These are phyloP conservation scores for Saussurea involucrata DNA, from an alignment of 129 eudicot genomes.

Conservation along the genomic window DNA sequence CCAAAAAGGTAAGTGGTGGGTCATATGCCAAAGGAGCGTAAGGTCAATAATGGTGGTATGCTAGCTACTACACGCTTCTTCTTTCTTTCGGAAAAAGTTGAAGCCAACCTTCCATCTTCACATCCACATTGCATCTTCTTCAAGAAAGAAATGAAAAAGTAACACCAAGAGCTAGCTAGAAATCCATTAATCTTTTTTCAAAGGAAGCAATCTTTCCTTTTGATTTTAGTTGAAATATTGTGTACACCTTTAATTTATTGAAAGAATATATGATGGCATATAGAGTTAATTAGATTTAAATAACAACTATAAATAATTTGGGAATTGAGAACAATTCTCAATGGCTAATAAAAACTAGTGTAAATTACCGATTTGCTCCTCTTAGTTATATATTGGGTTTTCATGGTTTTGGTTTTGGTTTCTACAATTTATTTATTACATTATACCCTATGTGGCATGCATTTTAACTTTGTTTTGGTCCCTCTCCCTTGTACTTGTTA, in stretches of 20 bases:
- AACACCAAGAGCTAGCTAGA: not conserved
- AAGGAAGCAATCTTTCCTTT: slow-evolving; percentile 5
- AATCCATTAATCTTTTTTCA: slow-evolving; percentile 3
- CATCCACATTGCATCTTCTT: slow-evolving; percentile 21
- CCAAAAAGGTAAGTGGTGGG: slow-evolving; percentile 25
- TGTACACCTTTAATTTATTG: too few species aligned
- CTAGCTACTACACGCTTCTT: slow-evolving; percentile 37
- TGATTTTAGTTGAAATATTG: slow-evolving; percentile 21
- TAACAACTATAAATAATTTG: not conserved
- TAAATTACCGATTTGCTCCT: not conserved
- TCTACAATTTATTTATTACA: not conserved
- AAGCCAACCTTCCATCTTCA: slow-evolving; percentile 16
- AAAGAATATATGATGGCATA: not conserved
- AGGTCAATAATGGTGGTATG: slow-evolving; percentile 22
- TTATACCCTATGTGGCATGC: not conserved
- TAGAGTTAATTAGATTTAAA: slow-evolving; percentile 5
- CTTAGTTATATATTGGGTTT: not conserved
- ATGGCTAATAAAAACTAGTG: not conserved
- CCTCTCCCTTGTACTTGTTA: too few species aligned
- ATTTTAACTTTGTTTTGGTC: not conserved
- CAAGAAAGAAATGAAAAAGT: slow-evolving; percentile 21
- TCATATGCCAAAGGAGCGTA: slow-evolving; percentile 13
- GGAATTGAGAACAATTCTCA: not conserved
- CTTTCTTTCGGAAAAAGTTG: slow-evolving; percentile 21
- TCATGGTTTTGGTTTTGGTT: not conserved